Evolutionary conservation across 2,329 filamentous ascomycete species (phyloP).

Genomic region (Curvularia sp.): DNA sequence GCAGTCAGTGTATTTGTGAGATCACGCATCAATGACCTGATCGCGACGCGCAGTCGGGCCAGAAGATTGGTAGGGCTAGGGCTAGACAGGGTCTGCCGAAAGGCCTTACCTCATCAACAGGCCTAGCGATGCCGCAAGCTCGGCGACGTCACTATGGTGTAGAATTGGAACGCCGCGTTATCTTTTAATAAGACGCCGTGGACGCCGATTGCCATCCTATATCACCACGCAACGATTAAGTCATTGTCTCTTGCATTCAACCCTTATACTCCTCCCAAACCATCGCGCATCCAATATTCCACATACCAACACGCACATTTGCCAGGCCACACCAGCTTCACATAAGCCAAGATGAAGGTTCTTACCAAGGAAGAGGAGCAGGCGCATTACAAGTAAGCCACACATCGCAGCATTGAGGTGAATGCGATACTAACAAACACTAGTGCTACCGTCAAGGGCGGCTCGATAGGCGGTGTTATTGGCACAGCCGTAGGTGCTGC

Average conservation of each 20-base stretch:
- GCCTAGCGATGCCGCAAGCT: conserved; percentile 36
- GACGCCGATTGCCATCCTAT: conserved; percentile 18
- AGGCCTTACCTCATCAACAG: conserved; percentile 31
- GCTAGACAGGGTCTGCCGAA: conserved; percentile 36
- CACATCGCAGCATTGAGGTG: background rate
- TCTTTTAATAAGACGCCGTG: conserved; percentile 38
- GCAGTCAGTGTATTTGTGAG: background rate
- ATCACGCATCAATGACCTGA: conserved; percentile 33
- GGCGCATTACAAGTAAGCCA: conserved; percentile 75
- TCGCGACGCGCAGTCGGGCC: conserved; percentile 18
- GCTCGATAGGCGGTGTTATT: conserved; percentile 72
- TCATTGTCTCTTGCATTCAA: background rate
- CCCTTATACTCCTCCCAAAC: background rate
- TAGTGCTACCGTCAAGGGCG: conserved; percentile 78
- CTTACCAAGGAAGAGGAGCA: conserved; percentile 91
- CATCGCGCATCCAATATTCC: background rate
- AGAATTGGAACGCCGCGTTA: conserved; percentile 32
- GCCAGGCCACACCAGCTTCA: conserved; percentile 8
- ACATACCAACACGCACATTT: background rate
- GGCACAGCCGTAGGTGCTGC: conserved; percentile 72
- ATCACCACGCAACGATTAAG: background rate
- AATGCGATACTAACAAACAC: conserved; percentile 19
- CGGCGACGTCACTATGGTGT: conserved; percentile 50
- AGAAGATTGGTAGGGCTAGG: conserved; percentile 14
- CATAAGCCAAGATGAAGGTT: conserved; percentile 76